Percentiles rank a stretch among this genome's conserved stretches.
phyloP scores from a whole-genome alignment of 495 filamentous ascomycete genomes.

The Penicillium taxi region DNA sequence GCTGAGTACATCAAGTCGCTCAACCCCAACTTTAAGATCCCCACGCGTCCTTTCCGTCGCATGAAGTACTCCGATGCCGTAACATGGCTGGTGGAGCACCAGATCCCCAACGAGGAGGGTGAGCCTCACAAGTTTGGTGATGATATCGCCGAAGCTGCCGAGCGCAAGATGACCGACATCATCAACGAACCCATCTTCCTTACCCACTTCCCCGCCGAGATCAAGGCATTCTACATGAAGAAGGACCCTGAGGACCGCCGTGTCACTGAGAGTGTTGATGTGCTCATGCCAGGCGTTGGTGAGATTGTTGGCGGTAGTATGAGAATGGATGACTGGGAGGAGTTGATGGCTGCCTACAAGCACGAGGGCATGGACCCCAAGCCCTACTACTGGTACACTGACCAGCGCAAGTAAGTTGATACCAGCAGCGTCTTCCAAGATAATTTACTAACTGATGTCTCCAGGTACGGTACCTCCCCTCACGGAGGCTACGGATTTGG shows the following conservation, averaged over 20 bases:
- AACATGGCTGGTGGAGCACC: slow-evolving; percentile 79
- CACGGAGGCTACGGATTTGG: slow-evolving; percentile 96
- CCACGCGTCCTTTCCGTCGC: slow-evolving; percentile 79
- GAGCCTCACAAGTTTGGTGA: slow-evolving; percentile 87
- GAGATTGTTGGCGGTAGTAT: slow-evolving; percentile 97
- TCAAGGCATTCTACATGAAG: slow-evolving; percentile 99
- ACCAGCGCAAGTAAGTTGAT: slow-evolving; percentile 83
- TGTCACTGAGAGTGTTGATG: slow-evolving; percentile 95
- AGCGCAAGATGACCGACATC: slow-evolving; percentile 92
- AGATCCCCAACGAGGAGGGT: slow-evolving; percentile 88
- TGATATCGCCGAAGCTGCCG: slow-evolving; percentile 96
- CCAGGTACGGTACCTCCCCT: slow-evolving; percentile 83
- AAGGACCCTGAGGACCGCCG: slow-evolving; percentile 72
- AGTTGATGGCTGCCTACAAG: slow-evolving; percentile 82
- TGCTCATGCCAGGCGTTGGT: slow-evolving; percentile 91
- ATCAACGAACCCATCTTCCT: slow-evolving; percentile 94
- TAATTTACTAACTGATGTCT: slow-evolving; percentile 4
- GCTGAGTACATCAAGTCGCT: slow-evolving; percentile 65
- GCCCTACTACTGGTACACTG: slow-evolving; percentile 98
- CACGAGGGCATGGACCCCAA: slow-evolving; percentile 75
- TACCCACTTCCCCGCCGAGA: slow-evolving; percentile 92
- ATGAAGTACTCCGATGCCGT: slow-evolving; percentile 97
- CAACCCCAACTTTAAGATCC: slow-evolving; percentile 80
- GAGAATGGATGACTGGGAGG: slow-evolving; percentile 91
- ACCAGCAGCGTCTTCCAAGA: neutral